Conservation (phyloP, 2,329 filamentous ascomycete species). For the Fusarium musae region DNA sequence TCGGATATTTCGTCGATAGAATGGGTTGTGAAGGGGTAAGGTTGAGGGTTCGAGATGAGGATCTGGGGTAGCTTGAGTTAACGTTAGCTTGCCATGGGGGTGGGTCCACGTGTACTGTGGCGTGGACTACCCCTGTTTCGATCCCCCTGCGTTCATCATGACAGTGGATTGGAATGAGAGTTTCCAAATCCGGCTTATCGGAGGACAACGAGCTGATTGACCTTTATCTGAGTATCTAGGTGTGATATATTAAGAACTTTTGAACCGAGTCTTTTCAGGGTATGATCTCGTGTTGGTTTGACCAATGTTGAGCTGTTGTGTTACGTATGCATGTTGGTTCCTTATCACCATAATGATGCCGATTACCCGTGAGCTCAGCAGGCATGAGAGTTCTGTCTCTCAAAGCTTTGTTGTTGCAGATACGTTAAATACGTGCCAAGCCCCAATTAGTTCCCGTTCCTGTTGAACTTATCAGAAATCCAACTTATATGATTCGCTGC, state of each 20-base stretch:
- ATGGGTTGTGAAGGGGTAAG: background rate
- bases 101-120: constrained; percentile 34
- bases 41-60: constrained; percentile 3
- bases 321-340: background rate
- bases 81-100: constrained; percentile 25
- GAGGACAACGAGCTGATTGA: background rate
- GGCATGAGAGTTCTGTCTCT: background rate
- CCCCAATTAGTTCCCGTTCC: background rate
- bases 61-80: constrained; percentile 22
- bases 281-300: background rate
- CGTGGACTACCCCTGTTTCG: constrained; percentile 21
- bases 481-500: background rate
- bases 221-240: background rate
- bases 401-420: background rate
- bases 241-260: background rate
- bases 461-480: background rate
- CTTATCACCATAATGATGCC: background rate
- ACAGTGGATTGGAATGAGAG: constrained; percentile 10
- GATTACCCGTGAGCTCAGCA: background rate
- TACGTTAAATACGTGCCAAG: background rate
- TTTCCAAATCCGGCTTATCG: background rate
- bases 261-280: background rate
- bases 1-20: background rate
- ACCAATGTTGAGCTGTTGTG: background rate
- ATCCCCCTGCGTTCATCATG: background rate